A percentile compares a stretch with the other conserved stretches of the same genome.
Evolutionary conservation across 2,329 filamentous ascomycete genomes (phyloP).

Genomic region (Ophiosphaerella korrae): DNA sequence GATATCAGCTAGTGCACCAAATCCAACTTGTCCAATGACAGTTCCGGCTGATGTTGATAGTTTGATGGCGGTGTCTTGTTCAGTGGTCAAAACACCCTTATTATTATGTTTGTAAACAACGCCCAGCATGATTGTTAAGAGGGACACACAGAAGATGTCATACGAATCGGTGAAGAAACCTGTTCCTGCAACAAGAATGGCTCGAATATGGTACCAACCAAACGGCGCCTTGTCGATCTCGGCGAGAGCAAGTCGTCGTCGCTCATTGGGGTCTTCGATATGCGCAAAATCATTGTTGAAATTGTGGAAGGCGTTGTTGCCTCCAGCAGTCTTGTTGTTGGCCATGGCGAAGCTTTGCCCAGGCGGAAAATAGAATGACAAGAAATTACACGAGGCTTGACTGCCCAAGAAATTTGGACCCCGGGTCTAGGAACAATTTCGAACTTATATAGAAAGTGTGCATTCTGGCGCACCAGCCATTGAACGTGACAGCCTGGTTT

Average conservation of each 20-base stretch:
- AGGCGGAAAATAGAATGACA: slow-evolving; percentile 5
- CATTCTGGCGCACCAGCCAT: neutral
- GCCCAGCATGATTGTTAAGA: slow-evolving; percentile 69
- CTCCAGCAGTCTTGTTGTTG: slow-evolving; percentile 25
- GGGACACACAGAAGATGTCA: slow-evolving; percentile 59
- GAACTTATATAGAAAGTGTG: slow-evolving; percentile 2
- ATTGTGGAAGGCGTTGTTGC: slow-evolving; percentile 33
- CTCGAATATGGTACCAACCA: slow-evolving; percentile 81
- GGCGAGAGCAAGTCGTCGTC: slow-evolving; percentile 76
- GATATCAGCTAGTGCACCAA: slow-evolving; percentile 67
- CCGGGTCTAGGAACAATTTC: slow-evolving; percentile 1
- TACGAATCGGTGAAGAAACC: slow-evolving; percentile 89
- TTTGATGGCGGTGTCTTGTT: slow-evolving; percentile 84
- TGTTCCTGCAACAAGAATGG: slow-evolving; percentile 77
- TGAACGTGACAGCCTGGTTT: neutral
- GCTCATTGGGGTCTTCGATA: slow-evolving; percentile 74
- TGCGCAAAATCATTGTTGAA: slow-evolving; percentile 49
- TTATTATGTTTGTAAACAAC: slow-evolving; percentile 71
- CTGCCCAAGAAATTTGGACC: neutral
- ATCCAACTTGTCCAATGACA: slow-evolving; percentile 80
- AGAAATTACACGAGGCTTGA: slow-evolving; percentile 15
- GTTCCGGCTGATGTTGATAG: slow-evolving; percentile 83
- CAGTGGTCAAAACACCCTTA: slow-evolving; percentile 61
- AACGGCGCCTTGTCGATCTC: slow-evolving; percentile 83
- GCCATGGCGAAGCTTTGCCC: slow-evolving; percentile 20